Base-by-base conservation (phyloP, 768 basidiomycete species). In the Suillus americanus region DNA sequence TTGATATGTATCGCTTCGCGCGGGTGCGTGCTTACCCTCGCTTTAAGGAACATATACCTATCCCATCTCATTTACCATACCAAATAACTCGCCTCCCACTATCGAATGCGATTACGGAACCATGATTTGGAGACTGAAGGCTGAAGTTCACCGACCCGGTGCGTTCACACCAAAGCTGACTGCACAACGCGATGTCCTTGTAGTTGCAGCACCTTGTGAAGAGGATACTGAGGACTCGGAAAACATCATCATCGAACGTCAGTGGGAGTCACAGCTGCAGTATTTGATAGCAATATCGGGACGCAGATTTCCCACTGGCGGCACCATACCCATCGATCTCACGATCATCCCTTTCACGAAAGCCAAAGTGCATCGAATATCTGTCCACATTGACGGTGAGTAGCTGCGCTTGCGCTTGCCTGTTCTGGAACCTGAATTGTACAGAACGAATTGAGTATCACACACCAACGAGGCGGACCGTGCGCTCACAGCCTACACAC, bases 21-120 rank as follows among this genome's bases (percentile, higher is more conserved):
- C 5, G 18, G 28, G 45, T 9, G 45, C 53, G 61, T 40, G 45
- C 67, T 25, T 64, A 40, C 62, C 62, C 41, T 62, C n/a, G 28
- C 43, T 57, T 48, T 10, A 67, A 93, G 96, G 96, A 40, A 91
- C 89, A 6, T 98, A 99, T 74, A 95, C 92, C 18, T 99, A 94
- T 75, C 97, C 97, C 1, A 92, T 99, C 69, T 94, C 94, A 6
- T 95, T 99, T 74, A 79, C 90, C 12, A 88, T 99, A 62, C 95
- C 96, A 0, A 79, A 88, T 5, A 81, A 85, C 66, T 83, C 91
- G 14, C 96, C 97, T 5, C 94, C 97, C 1, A 88, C 89, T 0
- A 80, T 98, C 66, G 80, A 82, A 48, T 88, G 89, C 65, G 86
- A 89, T 45, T 89, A 85, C 68, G 97, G 95, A 9, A 83, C 86